Base-by-base conservation (phyloP, 495 filamentous ascomycete genomes). In the Physcia stellaris region DNA sequence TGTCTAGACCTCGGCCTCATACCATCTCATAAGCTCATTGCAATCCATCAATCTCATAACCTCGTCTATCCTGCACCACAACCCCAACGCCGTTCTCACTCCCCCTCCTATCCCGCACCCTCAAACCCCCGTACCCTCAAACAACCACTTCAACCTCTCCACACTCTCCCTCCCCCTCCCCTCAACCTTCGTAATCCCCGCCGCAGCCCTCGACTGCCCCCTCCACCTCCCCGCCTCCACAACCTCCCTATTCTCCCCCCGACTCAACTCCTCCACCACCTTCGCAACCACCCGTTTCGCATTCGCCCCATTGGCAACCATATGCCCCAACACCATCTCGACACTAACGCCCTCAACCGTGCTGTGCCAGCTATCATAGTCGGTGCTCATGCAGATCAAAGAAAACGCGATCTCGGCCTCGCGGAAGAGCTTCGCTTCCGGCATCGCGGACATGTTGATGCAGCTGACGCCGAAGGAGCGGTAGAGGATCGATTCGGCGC, bases 321-420 rank as follows among this genome's bases (percentile, higher is more conserved):
- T 99, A 58, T 95, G 79, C 31, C 74, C 80, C 79, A 95, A 88
- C 11, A 99, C 92, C 80, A 94, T 94, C 54, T 83, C 83, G 6
- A 99, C 90, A 43, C 82, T 86, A 24, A 99, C 90, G 29, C 63
- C 62, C 40, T 73, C 75, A 28, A 79, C 80, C 32, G 72, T 76
- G 4, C 66, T 66, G 39, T 83, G 81, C 90, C 90, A 96, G 72
- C 87, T 94, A 60, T 99, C 92, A 52, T 99, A 99, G 62, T 99
- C 90, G 17, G 90, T 99, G 20, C 81, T 79, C 92, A 99, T 99
- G 68, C 88, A 95, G 48, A 99, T 88, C 74, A 95, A 88, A 63
- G 88, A 84, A 54, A 94, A 95, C 12, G 80, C 81, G 46, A 99
- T 79, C 64, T 99, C 92, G 4, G 92, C 92, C 66, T 99, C 90